These are phyloP conservation scores for Colletotrichum liriopes DNA, from an alignment of 2,329 filamentous ascomycete genomes.

Conservation along the genomic window DNA sequence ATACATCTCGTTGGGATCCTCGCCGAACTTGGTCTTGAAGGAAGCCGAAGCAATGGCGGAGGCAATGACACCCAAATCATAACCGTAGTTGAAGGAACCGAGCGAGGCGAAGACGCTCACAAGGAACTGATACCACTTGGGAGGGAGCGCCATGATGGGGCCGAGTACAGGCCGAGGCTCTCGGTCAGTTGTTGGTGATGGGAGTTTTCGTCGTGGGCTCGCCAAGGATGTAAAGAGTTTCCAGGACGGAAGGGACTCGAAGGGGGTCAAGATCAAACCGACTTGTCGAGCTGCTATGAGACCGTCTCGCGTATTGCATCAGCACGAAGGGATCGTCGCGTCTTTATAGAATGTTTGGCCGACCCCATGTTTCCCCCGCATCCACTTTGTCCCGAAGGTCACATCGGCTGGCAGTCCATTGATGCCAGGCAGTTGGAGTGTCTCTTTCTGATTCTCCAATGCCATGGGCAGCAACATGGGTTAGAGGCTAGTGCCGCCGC, in stretches of 20 bases:
- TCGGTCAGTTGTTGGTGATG: conserved; percentile 1
- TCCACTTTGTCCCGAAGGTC: conserved; percentile 28
- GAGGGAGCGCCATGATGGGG: conserved; percentile 59
- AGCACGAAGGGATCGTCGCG: conserved; percentile 38
- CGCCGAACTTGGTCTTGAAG: conserved; percentile 58
- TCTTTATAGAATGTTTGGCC: conserved; percentile 37
- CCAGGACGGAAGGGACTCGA: not conserved
- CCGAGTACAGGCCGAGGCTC: conserved; percentile 7
- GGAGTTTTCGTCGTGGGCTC: not conserved
- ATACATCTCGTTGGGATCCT: conserved; percentile 56
- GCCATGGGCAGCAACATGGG: conserved; percentile 16
- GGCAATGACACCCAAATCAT: conserved; percentile 69
- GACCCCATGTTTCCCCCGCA: conserved; percentile 32
- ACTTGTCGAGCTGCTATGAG: conserved; percentile 36
- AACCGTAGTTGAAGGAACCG: conserved; percentile 69
- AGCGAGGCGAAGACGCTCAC: conserved; percentile 70
- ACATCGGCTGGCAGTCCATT: conserved; percentile 20
- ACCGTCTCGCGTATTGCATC: not conserved
- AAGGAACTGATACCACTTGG: conserved; percentile 66
- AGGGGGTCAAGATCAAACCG: conserved; percentile 19
- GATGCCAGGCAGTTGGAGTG: conserved; percentile 3
- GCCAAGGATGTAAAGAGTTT: not conserved
- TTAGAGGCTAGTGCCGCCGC: conserved; percentile 20
- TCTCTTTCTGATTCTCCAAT: not conserved
- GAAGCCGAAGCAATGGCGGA: conserved; percentile 66